phyloP scores from a whole-genome alignment of 169 alveolate genomes.

The Hepatocystis sp. region DNA sequence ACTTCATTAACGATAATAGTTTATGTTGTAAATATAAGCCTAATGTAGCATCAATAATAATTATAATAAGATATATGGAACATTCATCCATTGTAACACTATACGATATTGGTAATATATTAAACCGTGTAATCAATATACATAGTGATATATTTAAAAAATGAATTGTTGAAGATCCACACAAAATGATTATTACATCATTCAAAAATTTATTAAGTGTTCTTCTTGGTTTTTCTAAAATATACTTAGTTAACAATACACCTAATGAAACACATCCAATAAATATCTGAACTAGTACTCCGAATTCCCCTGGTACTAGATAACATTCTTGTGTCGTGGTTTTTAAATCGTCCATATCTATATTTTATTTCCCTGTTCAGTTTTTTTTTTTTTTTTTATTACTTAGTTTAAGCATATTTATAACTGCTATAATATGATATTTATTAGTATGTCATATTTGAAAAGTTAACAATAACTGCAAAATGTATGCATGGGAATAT shows the following conservation, averaged over 20 bases:
- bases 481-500: no score
- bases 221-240: slow-evolving; percentile 81
- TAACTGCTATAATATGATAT: no score
- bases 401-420: no score
- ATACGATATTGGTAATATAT: slow-evolving; percentile 6
- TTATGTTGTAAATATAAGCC: slow-evolving; percentile 82
- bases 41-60: slow-evolving; percentile 82
- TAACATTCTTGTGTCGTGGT: no score
- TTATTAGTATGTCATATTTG: no score
- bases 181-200: slow-evolving; percentile 79
- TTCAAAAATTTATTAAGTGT: slow-evolving; percentile 77
- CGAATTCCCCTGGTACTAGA: slow-evolving; percentile 85
- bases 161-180: slow-evolving; percentile 85
- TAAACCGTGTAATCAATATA: slow-evolving; percentile 75
- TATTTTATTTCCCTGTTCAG: no score
- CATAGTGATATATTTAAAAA: slow-evolving; percentile 79
- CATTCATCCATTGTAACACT: slow-evolving; percentile 81
- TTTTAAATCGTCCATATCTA: slow-evolving; percentile 16
- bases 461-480: no score
- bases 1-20: slow-evolving; percentile 51
- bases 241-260: slow-evolving; percentile 79
- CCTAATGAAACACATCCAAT: slow-evolving; percentile 78
- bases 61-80: slow-evolving; percentile 82
- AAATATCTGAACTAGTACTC: slow-evolving; percentile 81
- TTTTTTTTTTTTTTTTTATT: no score